Percentiles rank a stretch among this genome's conserved stretches.
Evolutionary conservation across 345 rosid genomes (phyloP).

Genomic region (Psidium guajava): DNA sequence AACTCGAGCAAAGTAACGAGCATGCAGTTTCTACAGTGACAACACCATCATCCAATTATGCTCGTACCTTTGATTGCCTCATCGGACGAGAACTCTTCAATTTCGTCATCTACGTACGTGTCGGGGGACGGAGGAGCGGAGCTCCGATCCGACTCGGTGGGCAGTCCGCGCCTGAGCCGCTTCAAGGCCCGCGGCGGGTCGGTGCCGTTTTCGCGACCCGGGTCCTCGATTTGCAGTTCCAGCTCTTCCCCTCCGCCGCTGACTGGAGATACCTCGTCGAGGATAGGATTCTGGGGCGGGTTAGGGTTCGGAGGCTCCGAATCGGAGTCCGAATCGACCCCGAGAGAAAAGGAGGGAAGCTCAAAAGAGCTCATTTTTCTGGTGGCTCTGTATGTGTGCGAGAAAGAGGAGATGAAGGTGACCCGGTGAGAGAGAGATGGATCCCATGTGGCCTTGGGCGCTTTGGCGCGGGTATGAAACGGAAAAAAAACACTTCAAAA

Average conservation of each 20-base stretch:
- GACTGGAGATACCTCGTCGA: not conserved
- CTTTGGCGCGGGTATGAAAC: not conserved
- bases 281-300: not conserved
- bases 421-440: not conserved
- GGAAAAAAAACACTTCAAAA: not conserved
- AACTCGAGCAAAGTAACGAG: not conserved
- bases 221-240: slow-evolving; percentile 11
- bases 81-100: slow-evolving; percentile 75
- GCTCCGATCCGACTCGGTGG: not conserved
- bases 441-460: not conserved
- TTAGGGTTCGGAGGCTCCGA: slow-evolving; percentile 8
- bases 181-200: slow-evolving; percentile 36
- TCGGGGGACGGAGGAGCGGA: not conserved
- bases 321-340: slow-evolving; percentile 47
- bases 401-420: not conserved
- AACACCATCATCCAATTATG: not conserved
- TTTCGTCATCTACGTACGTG: slow-evolving; percentile 45
- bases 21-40: not conserved
- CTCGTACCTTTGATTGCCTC: slow-evolving; percentile 23
- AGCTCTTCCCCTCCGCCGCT: slow-evolving; percentile 5
- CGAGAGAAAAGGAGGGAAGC: slow-evolving; percentile 88
- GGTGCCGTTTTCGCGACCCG: slow-evolving; percentile 29
- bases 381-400: not conserved
- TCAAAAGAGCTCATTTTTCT: slow-evolving; percentile 13
- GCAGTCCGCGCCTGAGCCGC: slow-evolving; percentile 48